These are phyloP conservation scores for Eurotiales sp. DNA, from an alignment of 2,329 filamentous ascomycete genomes.

Conservation along the genomic window DNA sequence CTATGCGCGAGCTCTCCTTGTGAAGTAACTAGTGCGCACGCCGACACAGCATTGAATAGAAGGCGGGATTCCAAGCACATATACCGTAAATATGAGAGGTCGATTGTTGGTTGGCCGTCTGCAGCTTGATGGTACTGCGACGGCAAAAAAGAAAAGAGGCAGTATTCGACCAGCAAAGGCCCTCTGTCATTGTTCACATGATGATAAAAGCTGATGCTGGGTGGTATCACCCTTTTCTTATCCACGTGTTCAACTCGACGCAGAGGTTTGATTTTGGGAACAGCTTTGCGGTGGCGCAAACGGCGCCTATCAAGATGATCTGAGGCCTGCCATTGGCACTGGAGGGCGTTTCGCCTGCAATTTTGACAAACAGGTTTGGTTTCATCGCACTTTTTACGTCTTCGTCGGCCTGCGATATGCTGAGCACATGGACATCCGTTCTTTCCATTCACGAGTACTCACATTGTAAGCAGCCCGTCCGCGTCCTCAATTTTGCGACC, in stretches of 20 bases:
- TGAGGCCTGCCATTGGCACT: constrained; percentile 6
- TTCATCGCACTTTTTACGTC: constrained; percentile 13
- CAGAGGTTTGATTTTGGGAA: not conserved
- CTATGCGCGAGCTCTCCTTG: not conserved
- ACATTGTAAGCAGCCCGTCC: constrained; percentile 10
- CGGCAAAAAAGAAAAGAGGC: constrained; percentile 6
- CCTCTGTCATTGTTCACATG: constrained; percentile 1
- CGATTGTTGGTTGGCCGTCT: constrained; percentile 7
- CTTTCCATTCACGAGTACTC: not conserved
- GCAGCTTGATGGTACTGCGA: constrained; percentile 12
- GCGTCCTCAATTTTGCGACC: constrained; percentile 11
- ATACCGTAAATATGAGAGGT: constrained; percentile 12
- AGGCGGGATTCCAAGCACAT: constrained; percentile 10
- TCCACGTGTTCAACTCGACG: not conserved
- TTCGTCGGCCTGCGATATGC: constrained; percentile 5
- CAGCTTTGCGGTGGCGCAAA: constrained; percentile 1
- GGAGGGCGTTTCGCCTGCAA: constrained; percentile 6
- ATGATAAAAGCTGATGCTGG: not conserved
- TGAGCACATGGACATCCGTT: no score
- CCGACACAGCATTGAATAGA: constrained; percentile 11
- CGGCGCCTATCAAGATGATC: constrained; percentile 7
- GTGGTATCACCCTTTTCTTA: not conserved
- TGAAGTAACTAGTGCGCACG: constrained; percentile 1
- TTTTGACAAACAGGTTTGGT: not conserved
- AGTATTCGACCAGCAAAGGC: constrained; percentile 6